A percentile compares a stretch with the other conserved stretches of the same genome.
These are phyloP conservation scores for Cryptococcus sp. DNA, from an alignment of 1,284 basidiomycete genomes.

Conservation along the genomic window DNA sequence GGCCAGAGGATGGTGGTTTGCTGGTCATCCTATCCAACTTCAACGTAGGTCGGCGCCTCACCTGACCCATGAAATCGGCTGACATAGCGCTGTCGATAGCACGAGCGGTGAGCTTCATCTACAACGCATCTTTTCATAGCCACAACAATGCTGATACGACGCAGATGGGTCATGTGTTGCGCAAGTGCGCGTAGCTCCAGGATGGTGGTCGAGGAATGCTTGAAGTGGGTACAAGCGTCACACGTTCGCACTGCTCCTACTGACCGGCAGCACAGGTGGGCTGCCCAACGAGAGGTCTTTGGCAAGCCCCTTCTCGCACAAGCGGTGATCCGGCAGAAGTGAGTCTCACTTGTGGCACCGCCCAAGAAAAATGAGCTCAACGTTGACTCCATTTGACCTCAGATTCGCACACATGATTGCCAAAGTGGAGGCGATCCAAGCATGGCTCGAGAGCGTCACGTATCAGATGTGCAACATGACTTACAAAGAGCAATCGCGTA, in stretches of 20 bases:
- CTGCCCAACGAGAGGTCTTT: conserved; percentile 76
- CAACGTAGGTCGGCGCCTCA: conserved; percentile 34
- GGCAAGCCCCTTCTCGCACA: conserved; percentile 80
- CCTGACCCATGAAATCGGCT: background rate
- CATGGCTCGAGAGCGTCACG: conserved; percentile 85
- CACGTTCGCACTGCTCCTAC: too few relatives aligned
- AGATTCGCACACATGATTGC: conserved; percentile 79
- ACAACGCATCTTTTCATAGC: too few relatives aligned
- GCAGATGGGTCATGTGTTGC: conserved; percentile 50
- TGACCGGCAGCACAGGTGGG: conserved; percentile 57
- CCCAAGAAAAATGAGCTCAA: background rate
- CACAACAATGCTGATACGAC: too few relatives aligned
- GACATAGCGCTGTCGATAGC: conserved; percentile 6
- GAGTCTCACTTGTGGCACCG: conserved; percentile 7
- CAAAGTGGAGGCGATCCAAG: conserved; percentile 76
- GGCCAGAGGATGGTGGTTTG: conserved; percentile 77
- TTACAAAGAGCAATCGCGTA: conserved; percentile 68
- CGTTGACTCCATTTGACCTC: background rate
- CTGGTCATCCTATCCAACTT: conserved; percentile 65
- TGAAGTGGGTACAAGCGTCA: conserved; percentile 59
- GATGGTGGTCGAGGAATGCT: conserved; percentile 50
- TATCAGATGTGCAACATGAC: conserved; percentile 87
- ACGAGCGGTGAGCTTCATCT: conserved; percentile 18
- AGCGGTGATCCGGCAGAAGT: conserved; percentile 78
- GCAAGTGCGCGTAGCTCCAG: conserved; percentile 42